Evolutionary conservation across 192 early-diverging fungal species (phyloP).

Genomic region (Coemansia sp.): DNA sequence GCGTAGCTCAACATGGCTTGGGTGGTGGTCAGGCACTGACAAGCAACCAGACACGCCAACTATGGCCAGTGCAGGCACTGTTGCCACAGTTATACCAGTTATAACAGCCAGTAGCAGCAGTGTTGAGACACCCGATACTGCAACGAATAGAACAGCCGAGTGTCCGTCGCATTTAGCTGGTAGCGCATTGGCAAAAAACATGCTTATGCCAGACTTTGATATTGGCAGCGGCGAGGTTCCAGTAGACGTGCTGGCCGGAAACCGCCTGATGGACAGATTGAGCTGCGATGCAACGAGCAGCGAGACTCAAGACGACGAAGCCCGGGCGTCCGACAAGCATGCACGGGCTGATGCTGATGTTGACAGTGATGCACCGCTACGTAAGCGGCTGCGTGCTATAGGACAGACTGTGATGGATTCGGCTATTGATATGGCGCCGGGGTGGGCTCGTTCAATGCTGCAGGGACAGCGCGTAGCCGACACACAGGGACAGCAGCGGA

Average conservation of each 20-base stretch:
- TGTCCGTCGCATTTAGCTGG: neutral
- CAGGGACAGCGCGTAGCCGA: conserved; percentile 26
- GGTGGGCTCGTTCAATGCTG: conserved; percentile 36
- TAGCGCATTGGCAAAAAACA: conserved; percentile 7
- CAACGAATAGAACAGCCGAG: neutral
- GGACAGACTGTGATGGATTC: conserved; percentile 21
- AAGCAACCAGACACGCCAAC: neutral
- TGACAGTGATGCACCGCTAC: conserved; percentile 11
- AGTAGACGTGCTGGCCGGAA: neutral
- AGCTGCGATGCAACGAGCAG: neutral
- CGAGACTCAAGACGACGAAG: neutral
- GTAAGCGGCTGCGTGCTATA: conserved; percentile 25
- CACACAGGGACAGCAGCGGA: conserved; percentile 21
- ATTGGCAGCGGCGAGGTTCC: conserved; percentile 9
- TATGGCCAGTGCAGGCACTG: neutral
- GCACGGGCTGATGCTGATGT: neutral
- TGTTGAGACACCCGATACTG: neutral
- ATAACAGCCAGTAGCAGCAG: neutral
- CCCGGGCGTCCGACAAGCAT: neutral
- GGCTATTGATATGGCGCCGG: conserved; percentile 37
- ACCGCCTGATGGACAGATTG: neutral
- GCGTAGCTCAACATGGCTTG: conserved; percentile 8
- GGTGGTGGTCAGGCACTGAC: conserved; percentile 10
- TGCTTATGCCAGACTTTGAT: conserved; percentile 34
- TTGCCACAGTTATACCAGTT: neutral